Evolutionary conservation across 805 yeast species (phyloP).

Genomic region (Kazachstania taianensis): DNA sequence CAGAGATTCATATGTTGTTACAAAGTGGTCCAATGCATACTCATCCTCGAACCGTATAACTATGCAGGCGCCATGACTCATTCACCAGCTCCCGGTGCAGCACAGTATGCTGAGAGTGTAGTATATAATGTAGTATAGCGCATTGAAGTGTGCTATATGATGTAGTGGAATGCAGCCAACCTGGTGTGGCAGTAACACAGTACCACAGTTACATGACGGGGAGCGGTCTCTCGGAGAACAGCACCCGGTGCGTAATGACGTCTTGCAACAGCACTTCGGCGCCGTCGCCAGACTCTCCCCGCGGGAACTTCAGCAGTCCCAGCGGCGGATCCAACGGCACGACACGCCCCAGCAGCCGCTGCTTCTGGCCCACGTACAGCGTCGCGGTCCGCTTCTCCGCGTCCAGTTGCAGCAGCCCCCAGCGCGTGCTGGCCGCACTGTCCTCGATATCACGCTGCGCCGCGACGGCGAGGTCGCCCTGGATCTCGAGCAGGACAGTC

Average conservation of each 20-base stretch:
- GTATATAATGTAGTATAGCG: too few relatives aligned
- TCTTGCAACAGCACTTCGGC: conserved; percentile 44
- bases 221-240: conserved; percentile 60
- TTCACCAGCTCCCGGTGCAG: too few relatives aligned
- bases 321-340: conserved; percentile 54
- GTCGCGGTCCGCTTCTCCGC: conserved; percentile 35
- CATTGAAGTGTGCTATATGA: too few relatives aligned
- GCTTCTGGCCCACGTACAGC: conserved; percentile 57
- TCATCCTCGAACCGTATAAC: too few relatives aligned
- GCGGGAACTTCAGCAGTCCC: conserved; percentile 49
- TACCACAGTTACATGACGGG: conserved; percentile 53
- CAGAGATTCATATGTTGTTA: too few relatives aligned
- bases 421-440: conserved; percentile 9
- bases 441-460: conserved; percentile 9
- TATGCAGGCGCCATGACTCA: too few relatives aligned
- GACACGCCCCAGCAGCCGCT: conserved; percentile 53
- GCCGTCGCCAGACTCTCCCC: too few relatives aligned
- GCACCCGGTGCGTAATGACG: conserved; percentile 45
- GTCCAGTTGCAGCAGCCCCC: conserved; percentile 19
- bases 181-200: not conserved
- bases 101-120: too few relatives aligned
- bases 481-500: conserved; percentile 54
- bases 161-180: too few relatives aligned
- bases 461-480: conserved; percentile 47
- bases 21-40: too few relatives aligned